Conservation (phyloP, 2,329 filamentous ascomycete species). For the Hysterium pulicare region DNA sequence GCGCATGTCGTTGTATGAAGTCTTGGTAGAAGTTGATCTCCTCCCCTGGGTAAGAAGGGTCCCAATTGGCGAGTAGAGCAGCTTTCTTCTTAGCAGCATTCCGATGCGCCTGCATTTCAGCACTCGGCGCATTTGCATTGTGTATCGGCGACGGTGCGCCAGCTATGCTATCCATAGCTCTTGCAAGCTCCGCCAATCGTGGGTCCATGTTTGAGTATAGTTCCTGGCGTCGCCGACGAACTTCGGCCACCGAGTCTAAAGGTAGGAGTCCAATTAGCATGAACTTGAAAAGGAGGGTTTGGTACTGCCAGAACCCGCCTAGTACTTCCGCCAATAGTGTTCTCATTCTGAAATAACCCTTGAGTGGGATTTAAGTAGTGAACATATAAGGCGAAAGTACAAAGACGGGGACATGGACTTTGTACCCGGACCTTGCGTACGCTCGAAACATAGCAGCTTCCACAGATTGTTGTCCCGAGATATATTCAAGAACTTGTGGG, state of each 20-base stretch:
- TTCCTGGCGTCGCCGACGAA: constrained; percentile 54
- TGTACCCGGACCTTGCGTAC: no score
- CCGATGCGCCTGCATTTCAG: constrained; percentile 27
- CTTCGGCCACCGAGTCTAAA: constrained; percentile 65
- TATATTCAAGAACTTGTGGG: constrained; percentile 61
- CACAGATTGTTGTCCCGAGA: constrained; percentile 74
- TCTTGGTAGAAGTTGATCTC: constrained; percentile 81
- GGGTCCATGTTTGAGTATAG: constrained; percentile 38
- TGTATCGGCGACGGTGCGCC: constrained; percentile 20
- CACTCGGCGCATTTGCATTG: constrained; percentile 25
- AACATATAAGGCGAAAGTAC: no score
- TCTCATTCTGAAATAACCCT: no score
- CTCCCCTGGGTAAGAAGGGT: constrained; percentile 71
- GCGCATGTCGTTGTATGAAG: constrained; percentile 77
- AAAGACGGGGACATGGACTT: no score
- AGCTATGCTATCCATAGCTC: constrained; percentile 37
- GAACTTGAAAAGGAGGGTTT: no score
- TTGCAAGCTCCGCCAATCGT: constrained; percentile 42
- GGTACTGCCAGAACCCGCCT: no score
- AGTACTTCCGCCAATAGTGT: no score
- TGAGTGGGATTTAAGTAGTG: no score
- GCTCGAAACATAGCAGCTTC: constrained; percentile 70
- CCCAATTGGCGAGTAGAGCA: constrained; percentile 74
- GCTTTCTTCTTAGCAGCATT: constrained; percentile 41
- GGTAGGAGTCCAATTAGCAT: no score